Evolutionary conservation across 225 moss, liverwort and hornwort genomes (phyloP).

Genomic region (Straminergon stramineum): DNA sequence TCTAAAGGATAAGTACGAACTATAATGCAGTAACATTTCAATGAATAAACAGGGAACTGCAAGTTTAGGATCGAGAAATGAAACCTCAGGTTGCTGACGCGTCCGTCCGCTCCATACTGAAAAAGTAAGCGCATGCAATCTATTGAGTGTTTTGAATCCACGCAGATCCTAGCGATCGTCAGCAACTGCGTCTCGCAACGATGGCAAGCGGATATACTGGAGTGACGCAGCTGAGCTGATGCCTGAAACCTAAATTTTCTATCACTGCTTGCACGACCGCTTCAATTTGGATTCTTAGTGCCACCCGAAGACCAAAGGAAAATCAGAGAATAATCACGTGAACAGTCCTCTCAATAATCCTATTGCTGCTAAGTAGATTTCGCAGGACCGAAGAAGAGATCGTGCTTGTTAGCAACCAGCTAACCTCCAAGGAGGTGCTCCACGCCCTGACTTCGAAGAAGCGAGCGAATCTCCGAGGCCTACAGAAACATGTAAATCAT

Average conservation of each 20-base stretch:
- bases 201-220: neutral
- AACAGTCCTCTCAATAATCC: neutral
- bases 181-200: neutral
- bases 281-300: neutral
- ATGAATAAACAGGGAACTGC: neutral
- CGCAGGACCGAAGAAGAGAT: neutral
- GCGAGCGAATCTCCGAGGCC: conserved; percentile 43
- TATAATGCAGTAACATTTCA: neutral
- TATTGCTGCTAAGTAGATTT: neutral
- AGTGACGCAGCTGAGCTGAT: neutral
- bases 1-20: neutral
- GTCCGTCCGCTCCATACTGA: conserved; percentile 60
- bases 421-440: conserved; percentile 51
- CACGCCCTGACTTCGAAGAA: conserved; percentile 38
- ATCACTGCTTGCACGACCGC: neutral
- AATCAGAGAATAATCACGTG: neutral
- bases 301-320: neutral
- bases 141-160: conserved; percentile 23
- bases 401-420: conserved; percentile 6
- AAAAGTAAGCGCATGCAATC: conserved; percentile 68
- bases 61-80: neutral
- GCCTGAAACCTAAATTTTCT: neutral
- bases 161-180: conserved; percentile 6
- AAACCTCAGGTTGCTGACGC: conserved; percentile 63
- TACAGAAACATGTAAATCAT: conserved; percentile 14